Evolutionary conservation across 192 early-diverging fungal genomes (phyloP), one percentile per base, ranked within the genome.

Genomic region (Paraglomus brasilianum): DNA sequence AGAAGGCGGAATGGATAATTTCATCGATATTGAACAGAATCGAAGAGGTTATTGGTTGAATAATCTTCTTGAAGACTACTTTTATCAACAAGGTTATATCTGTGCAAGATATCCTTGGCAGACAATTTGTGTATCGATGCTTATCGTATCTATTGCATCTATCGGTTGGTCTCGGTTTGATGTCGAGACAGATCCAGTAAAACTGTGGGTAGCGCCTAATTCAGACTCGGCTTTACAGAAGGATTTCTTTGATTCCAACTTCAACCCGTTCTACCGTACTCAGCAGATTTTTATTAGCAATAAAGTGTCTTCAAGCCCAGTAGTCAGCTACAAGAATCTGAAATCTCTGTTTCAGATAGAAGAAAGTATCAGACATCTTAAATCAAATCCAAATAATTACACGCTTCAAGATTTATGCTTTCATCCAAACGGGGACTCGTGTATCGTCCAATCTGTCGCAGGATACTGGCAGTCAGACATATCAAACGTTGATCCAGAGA

Each of bases 261-360:
- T 88, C 70, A 77, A 81, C 4, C 87, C 87, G 1, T 88, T 88
- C 67, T 88, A 88, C 66, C 80, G 87, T n/a, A 88, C 87, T 5
- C 78, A 83, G 0, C 87, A 88, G 56, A 67, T 88, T 15, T 78
- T 88, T 65, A 74, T 86, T 43, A 79, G 80, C 0, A 75, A 78
- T 17, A 71, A 77, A 40, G 66, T 75, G 50, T 43, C 66, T 13
- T 19, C 66, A 1, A 41, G 70, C 13, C 66, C 84, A 11, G 64
- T 88, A 13, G 56, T 85, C 5, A 77, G 79, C 9, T 69, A 75
- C 13, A 68, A 76, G 8, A 76, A 66, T 6, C 72, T 88, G 46
- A 64, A 75, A 13, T 72, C 66, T 19, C 56, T 88, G 4, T 88
- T 88, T 61, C 64, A 66, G 17, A 71, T 86, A 19, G 80, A 88